Evolutionary conservation across 306 rosid genomes (phyloP).

Genomic region (Parietaria judaica): DNA sequence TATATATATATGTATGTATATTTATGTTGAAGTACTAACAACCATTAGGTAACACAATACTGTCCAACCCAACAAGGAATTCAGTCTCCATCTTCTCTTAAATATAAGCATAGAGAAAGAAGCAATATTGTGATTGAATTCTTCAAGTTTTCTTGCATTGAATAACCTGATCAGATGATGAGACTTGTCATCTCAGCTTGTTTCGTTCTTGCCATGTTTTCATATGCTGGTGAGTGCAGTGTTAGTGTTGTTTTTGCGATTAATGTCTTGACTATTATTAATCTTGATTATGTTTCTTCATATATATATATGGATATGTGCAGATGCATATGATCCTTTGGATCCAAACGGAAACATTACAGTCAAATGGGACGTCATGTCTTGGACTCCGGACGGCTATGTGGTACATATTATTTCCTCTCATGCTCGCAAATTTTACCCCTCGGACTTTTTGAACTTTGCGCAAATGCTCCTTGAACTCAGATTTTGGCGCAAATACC

Average conservation of each 20-base stretch:
- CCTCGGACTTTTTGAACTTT: not conserved
- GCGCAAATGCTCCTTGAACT: no score
- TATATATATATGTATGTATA: not conserved
- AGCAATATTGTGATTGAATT: no score
- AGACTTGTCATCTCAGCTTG: slow-evolving; percentile 39
- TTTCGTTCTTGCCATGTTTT: slow-evolving; percentile 35
- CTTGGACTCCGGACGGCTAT: slow-evolving; percentile 94
- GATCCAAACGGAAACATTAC: slow-evolving; percentile 92
- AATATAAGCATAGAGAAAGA: no score
- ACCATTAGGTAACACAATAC: no score
- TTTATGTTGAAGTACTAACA: no score
- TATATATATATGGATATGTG: slow-evolving; percentile 1
- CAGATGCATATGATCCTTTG: slow-evolving; percentile 84
- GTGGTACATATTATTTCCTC: slow-evolving; percentile 32
- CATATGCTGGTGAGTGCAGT: slow-evolving; percentile 43
- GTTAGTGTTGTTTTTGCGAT: no score
- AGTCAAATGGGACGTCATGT: slow-evolving; percentile 83
- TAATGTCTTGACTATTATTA: no score
- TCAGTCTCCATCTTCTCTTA: no score
- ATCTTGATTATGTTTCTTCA: not conserved
- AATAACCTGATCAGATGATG: slow-evolving; percentile 22
- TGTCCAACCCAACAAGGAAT: no score
- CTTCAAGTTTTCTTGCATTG: not conserved
- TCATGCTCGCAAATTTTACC: not conserved
- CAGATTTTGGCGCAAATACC: no score